Conservation (phyloP, 768 basidiomycete species). For the Trametes elegans region DNA sequence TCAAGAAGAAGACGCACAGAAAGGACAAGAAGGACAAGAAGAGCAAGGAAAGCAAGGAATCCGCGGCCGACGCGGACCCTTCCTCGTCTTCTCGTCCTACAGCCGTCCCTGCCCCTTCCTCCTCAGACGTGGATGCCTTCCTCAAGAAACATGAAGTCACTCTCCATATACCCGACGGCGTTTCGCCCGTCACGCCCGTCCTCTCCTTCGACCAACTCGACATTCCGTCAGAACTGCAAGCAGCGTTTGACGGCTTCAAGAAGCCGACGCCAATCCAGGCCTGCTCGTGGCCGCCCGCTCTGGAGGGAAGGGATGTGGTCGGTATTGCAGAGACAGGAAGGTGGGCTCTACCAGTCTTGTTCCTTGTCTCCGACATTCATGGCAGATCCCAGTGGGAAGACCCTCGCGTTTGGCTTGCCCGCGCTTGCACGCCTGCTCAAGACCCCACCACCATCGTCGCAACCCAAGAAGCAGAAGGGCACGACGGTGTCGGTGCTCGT, state of each 20-base stretch:
- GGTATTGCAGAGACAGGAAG: conserved; percentile 97
- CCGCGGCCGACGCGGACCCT: conserved; percentile 20
- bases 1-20: conserved; percentile 34
- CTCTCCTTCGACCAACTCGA: conserved; percentile 72
- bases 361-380: not conserved
- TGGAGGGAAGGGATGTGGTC: conserved; percentile 82
- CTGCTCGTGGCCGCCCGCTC: conserved; percentile 88
- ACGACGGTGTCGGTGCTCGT: conserved; percentile 50
- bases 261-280: conserved; percentile 95
- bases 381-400: conserved; percentile 72
- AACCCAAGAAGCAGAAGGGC: conserved; percentile 32
- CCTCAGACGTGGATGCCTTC: conserved; percentile 56
- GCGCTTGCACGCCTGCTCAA: conserved; percentile 69
- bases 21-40: conserved; percentile 36
- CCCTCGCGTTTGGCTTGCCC: conserved; percentile 92
- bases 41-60: conserved; percentile 33
- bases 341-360: conserved; percentile 32
- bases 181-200: conserved; percentile 56
- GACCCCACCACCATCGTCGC: conserved; percentile 28
- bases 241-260: conserved; percentile 68
- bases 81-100: conserved; percentile 25
- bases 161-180: conserved; percentile 53
- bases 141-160: conserved; percentile 71
- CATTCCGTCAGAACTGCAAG: conserved; percentile 59
- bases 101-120: conserved; percentile 23